Percentiles rank a stretch among this genome's conserved stretches.
Evolutionary conservation across 1,139 yeast species (phyloP).

Genomic region (Nakaseomyces kungkrabaensis): DNA sequence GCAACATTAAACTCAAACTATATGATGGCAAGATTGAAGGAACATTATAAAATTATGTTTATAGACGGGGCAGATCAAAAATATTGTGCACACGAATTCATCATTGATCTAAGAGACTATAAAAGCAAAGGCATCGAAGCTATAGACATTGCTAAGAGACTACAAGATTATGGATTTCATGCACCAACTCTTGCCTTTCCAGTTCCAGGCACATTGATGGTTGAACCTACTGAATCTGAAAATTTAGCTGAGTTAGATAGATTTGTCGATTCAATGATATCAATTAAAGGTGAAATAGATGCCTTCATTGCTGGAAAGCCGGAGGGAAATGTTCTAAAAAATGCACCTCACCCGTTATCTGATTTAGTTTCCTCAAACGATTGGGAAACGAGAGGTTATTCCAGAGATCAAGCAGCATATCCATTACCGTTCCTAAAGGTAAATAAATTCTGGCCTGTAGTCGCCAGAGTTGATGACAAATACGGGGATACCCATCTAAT

Average conservation of each 20-base stretch:
- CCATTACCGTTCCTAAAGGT: constrained; percentile 66
- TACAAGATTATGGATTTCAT: constrained; percentile 97
- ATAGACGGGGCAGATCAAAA: constrained; percentile 50
- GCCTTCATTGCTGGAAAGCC: constrained; percentile 61
- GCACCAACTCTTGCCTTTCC: constrained; percentile 99
- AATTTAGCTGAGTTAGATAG: constrained; percentile 80
- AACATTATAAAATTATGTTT: constrained; percentile 68
- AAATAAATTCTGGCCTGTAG: constrained; percentile 92
- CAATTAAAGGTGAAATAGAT: constrained; percentile 74
- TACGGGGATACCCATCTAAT: constrained; percentile 88
- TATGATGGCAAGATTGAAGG: constrained; percentile 70
- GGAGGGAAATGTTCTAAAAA: constrained; percentile 65
- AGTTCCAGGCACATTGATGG: constrained; percentile 92
- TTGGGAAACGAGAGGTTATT: constrained; percentile 83
- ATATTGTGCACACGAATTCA: constrained; percentile 95
- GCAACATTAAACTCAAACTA: constrained; percentile 95
- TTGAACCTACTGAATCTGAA: constrained; percentile 96
- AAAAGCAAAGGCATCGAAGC: constrained; percentile 82
- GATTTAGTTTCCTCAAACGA: constrained; percentile 55
- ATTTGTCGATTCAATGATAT: constrained; percentile 76
- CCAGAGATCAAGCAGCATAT: constrained; percentile 88
- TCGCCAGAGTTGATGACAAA: constrained; percentile 84
- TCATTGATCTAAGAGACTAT: constrained; percentile 80
- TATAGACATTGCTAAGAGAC: constrained; percentile 89
- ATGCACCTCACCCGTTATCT: constrained; percentile 84